Evolutionary conservation across 345 rosid genomes (phyloP).

Genomic region (Populus euphratica): DNA sequence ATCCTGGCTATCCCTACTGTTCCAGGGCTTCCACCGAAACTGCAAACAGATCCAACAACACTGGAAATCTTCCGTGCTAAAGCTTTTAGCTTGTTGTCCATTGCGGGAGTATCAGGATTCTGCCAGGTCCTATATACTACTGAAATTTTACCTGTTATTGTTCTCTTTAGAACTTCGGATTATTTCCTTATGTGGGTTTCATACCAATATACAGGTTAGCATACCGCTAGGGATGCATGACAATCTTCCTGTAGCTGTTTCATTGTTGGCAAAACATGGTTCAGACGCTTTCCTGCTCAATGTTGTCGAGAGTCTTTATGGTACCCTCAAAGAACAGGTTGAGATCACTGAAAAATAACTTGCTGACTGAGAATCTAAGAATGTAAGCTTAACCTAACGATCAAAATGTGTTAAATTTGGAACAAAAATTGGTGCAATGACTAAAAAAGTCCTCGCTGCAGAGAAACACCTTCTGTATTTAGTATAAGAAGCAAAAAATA

Average conservation of each 20-base stretch:
- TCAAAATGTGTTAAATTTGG: no score
- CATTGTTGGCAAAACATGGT: constrained; percentile 68
- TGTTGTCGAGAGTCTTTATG: constrained; percentile 52
- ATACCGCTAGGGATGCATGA: constrained; percentile 60
- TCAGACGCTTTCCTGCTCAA: constrained; percentile 69
- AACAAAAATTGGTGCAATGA: no score
- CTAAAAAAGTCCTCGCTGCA: no score
- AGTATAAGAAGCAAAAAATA: no score
- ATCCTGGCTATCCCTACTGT: constrained; percentile 76
- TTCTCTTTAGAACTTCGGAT: not conserved
- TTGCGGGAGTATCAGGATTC: constrained; percentile 79
- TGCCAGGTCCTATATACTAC: constrained; percentile 56
- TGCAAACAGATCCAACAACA: constrained; percentile 46
- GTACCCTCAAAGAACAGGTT: constrained; percentile 34
- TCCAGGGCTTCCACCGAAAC: constrained; percentile 79
- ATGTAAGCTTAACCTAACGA: no score
- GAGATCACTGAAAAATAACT: constrained; percentile 8
- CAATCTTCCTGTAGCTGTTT: constrained; percentile 56
- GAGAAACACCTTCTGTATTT: no score
- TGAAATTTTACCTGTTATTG: not conserved
- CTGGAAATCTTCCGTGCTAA: constrained; percentile 49
- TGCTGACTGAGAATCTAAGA: not conserved
- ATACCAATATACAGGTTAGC: constrained; percentile 47
- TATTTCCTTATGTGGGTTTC: not conserved
- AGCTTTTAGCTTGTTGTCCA: constrained; percentile 70